Base-by-base conservation (phyloP, 2,329 filamentous ascomycete genomes). In the Calonectria pteridis region DNA sequence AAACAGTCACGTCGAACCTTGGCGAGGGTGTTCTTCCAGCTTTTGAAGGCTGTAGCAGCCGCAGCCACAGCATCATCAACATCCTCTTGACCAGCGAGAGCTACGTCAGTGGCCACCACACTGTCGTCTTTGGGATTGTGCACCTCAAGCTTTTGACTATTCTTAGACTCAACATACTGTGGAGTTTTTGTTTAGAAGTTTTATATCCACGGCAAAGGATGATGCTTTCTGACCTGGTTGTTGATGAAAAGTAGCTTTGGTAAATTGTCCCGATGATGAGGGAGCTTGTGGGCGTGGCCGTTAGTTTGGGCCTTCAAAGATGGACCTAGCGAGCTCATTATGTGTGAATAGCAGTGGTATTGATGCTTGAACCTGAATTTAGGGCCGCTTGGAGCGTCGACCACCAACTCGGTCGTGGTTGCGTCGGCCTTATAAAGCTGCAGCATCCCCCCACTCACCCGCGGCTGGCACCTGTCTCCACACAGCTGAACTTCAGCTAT, bases 51-150 rank as follows among this genome's bases (percentile, higher is more conserved):
- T n/a, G 83, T 84, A 63, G 86, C 82, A 5, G 87, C 87, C 6
- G 85, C 85, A 9, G 81, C 83, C 6, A 89, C 86, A 11, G 87
- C 87, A 6, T 79, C 80, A 49, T 89, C 86, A n/a, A 89, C 87
- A 75, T 87, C 86, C 23, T 84, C 80, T 70, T 85, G 82, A 9
- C 85, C 86, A n/a, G 86, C 86, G 6, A 87, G 76, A 11, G 82
- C 81, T 18, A 90, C 85, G 53, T 89, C 85, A 72, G 88, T 83
- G n/a, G 87, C 85, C 2, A 91, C 84, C 13, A 89, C 78, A 3
- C 85, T 85, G 67, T 85, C 86, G 77, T 90, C 86, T 64, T 84
- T 86, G 13, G 89, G 89, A 75, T 87, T 89, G 81, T 84, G 81
- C 6, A 89, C 80, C n/a, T 85, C 82, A 46, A 90, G 83, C 66